Base-by-base conservation (phyloP, 1,284 basidiomycete genomes). In the Gastroboletus turbinatus region DNA sequence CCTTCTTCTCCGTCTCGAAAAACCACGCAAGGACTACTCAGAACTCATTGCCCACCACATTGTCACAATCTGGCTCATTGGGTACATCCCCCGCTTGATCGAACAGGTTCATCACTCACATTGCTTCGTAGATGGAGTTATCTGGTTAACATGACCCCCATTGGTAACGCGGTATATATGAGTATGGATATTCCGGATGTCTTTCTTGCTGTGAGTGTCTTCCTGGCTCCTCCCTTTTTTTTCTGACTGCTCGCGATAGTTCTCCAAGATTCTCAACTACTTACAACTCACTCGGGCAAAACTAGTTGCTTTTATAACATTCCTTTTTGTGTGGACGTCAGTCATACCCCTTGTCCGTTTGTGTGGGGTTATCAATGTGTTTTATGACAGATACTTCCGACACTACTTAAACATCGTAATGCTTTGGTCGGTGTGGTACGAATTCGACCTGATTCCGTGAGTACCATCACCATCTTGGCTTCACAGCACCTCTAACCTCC, bases 131-230 rank as follows among this genome's bases (percentile, higher is more conserved):
- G 92, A 50, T 96, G 95, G 94, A 94, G 92, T 66, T 97, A 96
- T 67, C 70, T 85, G 36, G 61, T 90, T 64, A 93, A 93, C 68
- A 61, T 93, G 50, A 98, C 96, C 0, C 78, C 87, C 63, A 96
- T 98, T 52, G 96, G 96, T 14, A 94, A 94, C 60, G 90, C 94
- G 2, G 85, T 99, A 27, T 98, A 92, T 67, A 82, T 96, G 67
- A 96, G 94, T 70, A 99, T 98, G 96, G 96, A 99, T 76, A 82
- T 96, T 33, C 94, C 95, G 3, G 96, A 99, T 69, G 76, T 85
- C 23, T 93, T 91, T 76, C 81, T 99, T 21, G 93, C 90, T 23
- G 92, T 94, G 60, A 63, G 88, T 36, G 13, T n/a, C 44, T 42
- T 30, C 45, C n/a, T 40, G n/a, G 30, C 51, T 38, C 29, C 27